Base-by-base conservation (phyloP, 148 eudicot species). In the Rhododendron ferrugineum region DNA sequence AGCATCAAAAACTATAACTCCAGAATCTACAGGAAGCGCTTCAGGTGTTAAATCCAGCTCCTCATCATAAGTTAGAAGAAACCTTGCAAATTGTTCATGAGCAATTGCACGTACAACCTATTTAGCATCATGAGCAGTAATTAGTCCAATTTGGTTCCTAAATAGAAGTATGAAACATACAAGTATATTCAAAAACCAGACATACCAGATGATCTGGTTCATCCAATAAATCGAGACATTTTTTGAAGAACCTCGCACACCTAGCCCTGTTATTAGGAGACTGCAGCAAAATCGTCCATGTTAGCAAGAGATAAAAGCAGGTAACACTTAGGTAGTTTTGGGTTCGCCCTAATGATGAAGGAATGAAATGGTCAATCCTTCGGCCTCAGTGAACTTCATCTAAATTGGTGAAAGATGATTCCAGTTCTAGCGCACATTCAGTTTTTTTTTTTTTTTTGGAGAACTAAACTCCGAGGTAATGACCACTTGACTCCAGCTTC, bases 61-160 rank as follows among this genome's bases (percentile, higher is more conserved):
- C 81, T 95, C 98, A 66, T 91, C 91, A 68, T 92, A 92, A 76
- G 85, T 93, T 84, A 97, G 88, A 80, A 97, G 94, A 78, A 97
- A 91, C 92, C 99, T 94, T 66, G 99, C 99, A 87, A 91, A 95
- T 89, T 97, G 98, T 91, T 97, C 99, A 88, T 97, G 99, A 66
- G 98, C 99, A 87, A 87, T 89, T 88, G 99, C 99, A 88, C 98
- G 96, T 54, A 97, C 94, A 87, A 97, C 94, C 99, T 97, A 86
- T 78, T 78, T 78, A 84, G 46, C 26, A 83, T 34, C 36, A 79
- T 15, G 72, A 37, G 30, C 10, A 5, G 34, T 32, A 50, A 37
- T 87, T 36, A 87, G 84, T 79, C 60, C 46, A 64, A 32, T 79
- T 79, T 75, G 40, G 30, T 75, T 49, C 37, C 46, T 7, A 44